Percentiles rank a stretch among this genome's conserved stretches.
phyloP scores from a whole-genome alignment of 768 basidiomycete genomes.

The Lentinula sp. region DNA sequence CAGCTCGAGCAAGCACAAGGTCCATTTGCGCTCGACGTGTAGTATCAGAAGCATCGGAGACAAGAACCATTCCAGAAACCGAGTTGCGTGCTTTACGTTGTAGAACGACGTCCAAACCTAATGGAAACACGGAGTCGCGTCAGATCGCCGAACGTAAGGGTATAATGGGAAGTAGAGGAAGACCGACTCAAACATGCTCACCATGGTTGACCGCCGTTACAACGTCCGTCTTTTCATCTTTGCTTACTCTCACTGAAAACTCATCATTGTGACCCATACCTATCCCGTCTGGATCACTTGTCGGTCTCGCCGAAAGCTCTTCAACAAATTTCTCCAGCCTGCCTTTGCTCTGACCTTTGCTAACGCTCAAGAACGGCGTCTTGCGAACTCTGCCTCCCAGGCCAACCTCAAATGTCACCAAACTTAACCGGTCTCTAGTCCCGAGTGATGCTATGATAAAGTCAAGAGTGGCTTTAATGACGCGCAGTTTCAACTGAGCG shows the following conservation, averaged over 20 bases:
- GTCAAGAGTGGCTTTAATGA: conserved; percentile 84
- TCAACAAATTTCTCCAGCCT: conserved; percentile 78
- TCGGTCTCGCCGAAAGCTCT: conserved; percentile 36
- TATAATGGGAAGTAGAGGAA: background rate
- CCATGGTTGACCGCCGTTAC: conserved; percentile 98
- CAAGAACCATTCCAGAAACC: conserved; percentile 84
- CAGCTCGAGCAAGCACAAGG: conserved; percentile 91
- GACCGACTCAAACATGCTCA: conserved; percentile 18
- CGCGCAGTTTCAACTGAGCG: conserved; percentile 79
- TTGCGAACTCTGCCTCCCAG: conserved; percentile 75
- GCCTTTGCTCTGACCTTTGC: conserved; percentile 59
- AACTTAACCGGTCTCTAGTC: conserved; percentile 71
- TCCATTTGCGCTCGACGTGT: conserved; percentile 97
- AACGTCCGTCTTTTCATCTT: conserved; percentile 94
- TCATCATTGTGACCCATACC: conserved; percentile 29
- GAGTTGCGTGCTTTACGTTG: conserved; percentile 92
- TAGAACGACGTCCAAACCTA: conserved; percentile 87
- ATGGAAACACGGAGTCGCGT: conserved; percentile 5
- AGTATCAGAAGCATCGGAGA: conserved; percentile 89
- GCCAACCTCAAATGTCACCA: conserved; percentile 93
- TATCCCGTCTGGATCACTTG: conserved; percentile 4
- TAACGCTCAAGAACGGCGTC: conserved; percentile 85
- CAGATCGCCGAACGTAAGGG: background rate
- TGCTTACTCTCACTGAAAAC: conserved; percentile 64
- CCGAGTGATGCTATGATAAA: conserved; percentile 78